A percentile compares a stretch with the other conserved stretches of the same genome.
phyloP scores from a whole-genome alignment of 495 filamentous ascomycete species.

The Penicillium taxi region DNA sequence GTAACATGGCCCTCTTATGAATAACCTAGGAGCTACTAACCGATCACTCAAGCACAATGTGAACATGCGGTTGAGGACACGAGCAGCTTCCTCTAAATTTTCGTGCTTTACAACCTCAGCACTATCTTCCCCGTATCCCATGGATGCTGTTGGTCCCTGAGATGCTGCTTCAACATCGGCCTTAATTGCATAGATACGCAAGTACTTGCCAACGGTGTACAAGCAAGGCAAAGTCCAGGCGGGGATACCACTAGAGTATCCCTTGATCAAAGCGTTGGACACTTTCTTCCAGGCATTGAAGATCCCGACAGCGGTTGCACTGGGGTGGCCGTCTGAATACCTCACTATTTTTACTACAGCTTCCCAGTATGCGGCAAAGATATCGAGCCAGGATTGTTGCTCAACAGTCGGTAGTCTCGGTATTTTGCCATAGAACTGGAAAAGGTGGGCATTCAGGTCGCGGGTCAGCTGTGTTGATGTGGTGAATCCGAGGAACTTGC shows the following conservation, averaged over 20 bases:
- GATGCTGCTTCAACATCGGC: slow-evolving; percentile 56
- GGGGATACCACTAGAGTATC: slow-evolving; percentile 60
- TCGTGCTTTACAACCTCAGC: slow-evolving; percentile 63
- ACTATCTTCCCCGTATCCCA: slow-evolving; percentile 65
- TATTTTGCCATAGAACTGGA: slow-evolving; percentile 47
- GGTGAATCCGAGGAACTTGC: slow-evolving; percentile 50
- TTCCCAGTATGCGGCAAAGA: slow-evolving; percentile 78
- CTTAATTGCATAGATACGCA: slow-evolving; percentile 79
- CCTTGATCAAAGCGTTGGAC: slow-evolving; percentile 58
- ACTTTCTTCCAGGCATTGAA: slow-evolving; percentile 84
- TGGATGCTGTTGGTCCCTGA: slow-evolving; percentile 28
- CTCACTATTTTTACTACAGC: slow-evolving; percentile 60
- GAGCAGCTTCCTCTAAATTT: slow-evolving; percentile 80
- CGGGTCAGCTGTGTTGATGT: slow-evolving; percentile 51
- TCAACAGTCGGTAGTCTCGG: slow-evolving; percentile 54
- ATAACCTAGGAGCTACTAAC: slow-evolving; percentile 40
- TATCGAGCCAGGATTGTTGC: slow-evolving; percentile 67
- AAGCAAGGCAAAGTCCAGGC: slow-evolving; percentile 86
- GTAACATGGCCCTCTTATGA: slow-evolving; percentile 6
- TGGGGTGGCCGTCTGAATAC: slow-evolving; percentile 36
- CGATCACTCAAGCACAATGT: slow-evolving; percentile 79
- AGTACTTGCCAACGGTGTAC: slow-evolving; percentile 73
- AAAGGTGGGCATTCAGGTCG: slow-evolving; percentile 56
- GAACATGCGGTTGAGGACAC: slow-evolving; percentile 83
- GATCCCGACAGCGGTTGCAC: slow-evolving; percentile 60